Evolutionary conservation across 78 protist species (phyloP).

Genomic region (Protostelium mycophagum): DNA sequence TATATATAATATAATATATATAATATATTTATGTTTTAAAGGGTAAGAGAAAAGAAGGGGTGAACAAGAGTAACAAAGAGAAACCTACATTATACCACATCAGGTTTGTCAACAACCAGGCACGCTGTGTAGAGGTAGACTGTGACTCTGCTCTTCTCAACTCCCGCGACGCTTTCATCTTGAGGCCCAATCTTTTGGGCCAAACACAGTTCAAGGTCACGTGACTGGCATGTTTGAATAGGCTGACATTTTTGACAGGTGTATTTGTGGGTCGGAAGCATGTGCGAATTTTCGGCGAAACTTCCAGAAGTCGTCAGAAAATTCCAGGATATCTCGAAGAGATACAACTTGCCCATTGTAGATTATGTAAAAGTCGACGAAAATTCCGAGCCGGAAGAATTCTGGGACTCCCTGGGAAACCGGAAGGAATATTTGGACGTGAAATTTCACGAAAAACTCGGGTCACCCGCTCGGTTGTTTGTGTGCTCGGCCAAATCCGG

Average conservation of each 20-base stretch:
- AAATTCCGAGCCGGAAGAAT: background rate
- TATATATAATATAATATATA: too few relatives aligned
- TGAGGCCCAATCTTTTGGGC: background rate
- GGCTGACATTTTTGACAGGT: background rate
- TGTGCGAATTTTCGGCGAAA: background rate
- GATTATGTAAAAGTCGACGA: background rate
- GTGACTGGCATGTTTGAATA: background rate
- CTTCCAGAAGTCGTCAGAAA: too few relatives aligned
- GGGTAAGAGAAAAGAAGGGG: background rate
- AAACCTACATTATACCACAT: background rate
- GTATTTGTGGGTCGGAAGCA: background rate
- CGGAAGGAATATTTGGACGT: background rate
- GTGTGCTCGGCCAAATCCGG: background rate
- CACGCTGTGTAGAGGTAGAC: background rate
- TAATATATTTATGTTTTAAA: background rate
- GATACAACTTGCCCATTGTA: background rate
- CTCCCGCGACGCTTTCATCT: background rate
- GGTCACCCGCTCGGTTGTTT: background rate
- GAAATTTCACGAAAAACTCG: background rate
- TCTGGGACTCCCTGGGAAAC: background rate
- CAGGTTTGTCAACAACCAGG: background rate
- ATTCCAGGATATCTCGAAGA: too few relatives aligned
- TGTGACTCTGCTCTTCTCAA: background rate
- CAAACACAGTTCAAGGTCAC: too few relatives aligned
- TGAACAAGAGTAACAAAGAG: background rate